Base-by-base conservation (phyloP, 108 stramenopile genomes). In the Mayamaea pseudoterrestris region DNA sequence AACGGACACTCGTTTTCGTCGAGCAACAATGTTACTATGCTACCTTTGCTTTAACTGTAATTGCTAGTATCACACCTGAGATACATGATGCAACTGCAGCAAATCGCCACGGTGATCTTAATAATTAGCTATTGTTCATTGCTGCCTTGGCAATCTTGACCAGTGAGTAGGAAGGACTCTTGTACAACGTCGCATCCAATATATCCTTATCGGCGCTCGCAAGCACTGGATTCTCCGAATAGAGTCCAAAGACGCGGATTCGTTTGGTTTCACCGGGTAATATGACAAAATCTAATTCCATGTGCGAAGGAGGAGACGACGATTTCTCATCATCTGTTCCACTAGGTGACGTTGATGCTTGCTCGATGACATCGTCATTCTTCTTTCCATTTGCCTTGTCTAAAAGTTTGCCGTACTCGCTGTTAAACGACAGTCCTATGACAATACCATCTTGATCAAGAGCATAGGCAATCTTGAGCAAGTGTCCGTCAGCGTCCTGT, bases 391-490 rank as follows among this genome's bases (percentile, higher is more conserved):
- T 51, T 5, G 50, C 17, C 31, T 51, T 32, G 35, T 39, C 31
- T 23, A 37, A 14, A 11, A 51, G 29, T 9, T 51, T 22, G 16
- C 50, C 35, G 22, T 51, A 51, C 4, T 35, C 34, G 24, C 37
- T 21, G 24, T 51, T 51, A 36, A 63, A 78, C 22, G 75, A 68
- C 63, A 81, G 84, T 1, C 87, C 87, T 22, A 89, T 39, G 6
- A 89, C 58, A 21, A 57, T 50, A 11, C 82, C 82, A 16, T 71
- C 50, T 51, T 89, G 82, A 65, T 89, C 87, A 25, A 70, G 58
- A 17, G 78, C 69, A 58, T 81, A 89, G 13, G 87, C 87, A 49
- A 82, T 66, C 48, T 84, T 78, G 31, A 81, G 65, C 8, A 71
- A 60, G 30, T 35, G 27, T 12, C 71, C 69, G 6, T 57, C 44